A percentile compares a stretch with the other conserved stretches of the same genome.
Conservation (phyloP, 2,329 filamentous ascomycete genomes). For the Gremmenia infestans region DNA sequence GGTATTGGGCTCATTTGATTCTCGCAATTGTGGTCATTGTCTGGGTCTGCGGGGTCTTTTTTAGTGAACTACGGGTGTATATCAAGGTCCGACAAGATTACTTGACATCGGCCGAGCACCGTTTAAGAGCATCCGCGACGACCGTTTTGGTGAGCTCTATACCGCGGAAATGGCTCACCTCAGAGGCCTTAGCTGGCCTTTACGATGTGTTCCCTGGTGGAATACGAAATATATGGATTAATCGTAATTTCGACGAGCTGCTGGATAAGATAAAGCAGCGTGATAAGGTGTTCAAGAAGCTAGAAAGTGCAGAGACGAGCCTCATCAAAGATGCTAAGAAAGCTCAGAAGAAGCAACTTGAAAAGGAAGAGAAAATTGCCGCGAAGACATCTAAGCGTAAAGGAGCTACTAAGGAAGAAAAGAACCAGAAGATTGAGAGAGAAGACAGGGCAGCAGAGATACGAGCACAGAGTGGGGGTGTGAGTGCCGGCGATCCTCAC, state of each 20-base stretch:
- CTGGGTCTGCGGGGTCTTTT: constrained; percentile 85
- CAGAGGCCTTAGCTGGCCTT: constrained; percentile 73
- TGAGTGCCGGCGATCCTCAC: constrained; percentile 48
- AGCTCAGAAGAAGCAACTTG: constrained; percentile 62
- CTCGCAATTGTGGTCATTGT: constrained; percentile 72
- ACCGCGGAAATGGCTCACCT: constrained; percentile 82
- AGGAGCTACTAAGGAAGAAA: constrained; percentile 28
- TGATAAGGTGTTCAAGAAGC: constrained; percentile 61
- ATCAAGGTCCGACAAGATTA: constrained; percentile 93
- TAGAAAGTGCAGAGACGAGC: constrained; percentile 81
- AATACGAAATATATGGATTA: constrained; percentile 94
- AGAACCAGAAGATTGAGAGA: constrained; percentile 27
- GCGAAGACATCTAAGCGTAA: constrained; percentile 45
- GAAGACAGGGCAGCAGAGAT: constrained; percentile 37
- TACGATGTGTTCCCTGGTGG: constrained; percentile 97
- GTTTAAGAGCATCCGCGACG: constrained; percentile 86
- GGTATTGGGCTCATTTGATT: constrained; percentile 81
- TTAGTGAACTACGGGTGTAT: constrained; percentile 79
- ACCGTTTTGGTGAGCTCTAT: constrained; percentile 92
- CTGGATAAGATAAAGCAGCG: constrained; percentile 78
- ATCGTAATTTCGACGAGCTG: constrained; percentile 78
- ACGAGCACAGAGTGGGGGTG: constrained; percentile 45
- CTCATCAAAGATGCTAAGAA: constrained; percentile 77
- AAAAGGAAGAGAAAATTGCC: constrained; percentile 36
- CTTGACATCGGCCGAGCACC: constrained; percentile 89